Evolutionary conservation across 148 eudicot species (phyloP), one percentile per base, ranked within the genome.

Genomic region (Amaranthus cruentus): DNA sequence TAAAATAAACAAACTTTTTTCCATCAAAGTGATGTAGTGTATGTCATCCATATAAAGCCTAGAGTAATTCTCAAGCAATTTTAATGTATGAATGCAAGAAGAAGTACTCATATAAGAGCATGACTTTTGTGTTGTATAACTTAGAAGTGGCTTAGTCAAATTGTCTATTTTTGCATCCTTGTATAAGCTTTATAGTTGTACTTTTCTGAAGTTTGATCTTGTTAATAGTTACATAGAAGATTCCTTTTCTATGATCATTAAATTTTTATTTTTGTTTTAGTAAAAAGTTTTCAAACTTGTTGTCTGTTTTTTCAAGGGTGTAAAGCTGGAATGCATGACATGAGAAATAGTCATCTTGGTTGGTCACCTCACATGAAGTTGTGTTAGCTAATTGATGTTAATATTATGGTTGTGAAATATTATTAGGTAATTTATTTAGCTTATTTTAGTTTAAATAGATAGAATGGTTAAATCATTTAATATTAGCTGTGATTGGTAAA

Each of bases 21-120:
- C 66, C 18, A 15, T 55, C 68, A 71, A 72, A 66, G 65, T 18
- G 56, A 12, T 43, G 12, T 55, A 64, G 57, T 49, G 43, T 51
- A 73, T 77, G 80, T 72, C 76, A 72, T 58, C 55, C 42, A 72
- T 42, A 49, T 77, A 58, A 77, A 66, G 76, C 80, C 50, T 66
- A 67, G 72, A 72, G 53, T 28, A 49, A 38, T 7, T 50, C 64
- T 44, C 4, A 56, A 48, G 15, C 2, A 14, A 1, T 63, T 71
- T 71, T 64, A 42, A 64, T 70, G 80, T 77, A 72, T 77, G 76
- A 77, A 72, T 50, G 57, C 66, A 55, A 4, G 15, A 48, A 55
- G 1, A 28, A 28, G 1, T 28, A 28, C 38, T 11, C 53, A 56
- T 21, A 21, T 7, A 71, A 71, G 58, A 9, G 18, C n/a, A 12